A percentile compares a stretch with the other conserved stretches of the same genome.
Conservation (phyloP, 306 rosid species). For the Arachis hypogaea region DNA sequence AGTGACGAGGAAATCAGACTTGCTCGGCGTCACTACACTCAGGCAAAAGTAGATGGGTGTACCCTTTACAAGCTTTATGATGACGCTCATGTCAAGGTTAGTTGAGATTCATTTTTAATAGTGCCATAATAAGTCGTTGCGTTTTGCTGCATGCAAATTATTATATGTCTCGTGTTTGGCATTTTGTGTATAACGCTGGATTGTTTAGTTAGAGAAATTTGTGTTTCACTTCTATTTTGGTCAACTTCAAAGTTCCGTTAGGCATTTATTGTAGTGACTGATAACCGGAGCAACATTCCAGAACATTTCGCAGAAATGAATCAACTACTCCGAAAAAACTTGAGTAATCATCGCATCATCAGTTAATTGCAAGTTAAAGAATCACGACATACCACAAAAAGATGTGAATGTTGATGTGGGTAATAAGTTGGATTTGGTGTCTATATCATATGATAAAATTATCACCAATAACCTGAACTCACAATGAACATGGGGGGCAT, state of each 20-base stretch:
- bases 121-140: neutral
- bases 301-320: neutral
- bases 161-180: neutral
- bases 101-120: conserved; percentile 2
- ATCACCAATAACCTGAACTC: neutral
- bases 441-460: neutral
- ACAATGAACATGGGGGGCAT: neutral
- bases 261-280: neutral
- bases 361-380: neutral
- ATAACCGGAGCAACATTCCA: neutral
- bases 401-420: neutral
- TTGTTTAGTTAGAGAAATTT: neutral
- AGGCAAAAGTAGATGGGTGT: conserved; percentile 59
- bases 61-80: conserved; percentile 53
- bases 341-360: neutral
- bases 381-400: neutral
- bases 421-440: neutral
- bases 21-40: conserved; percentile 55
- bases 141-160: neutral
- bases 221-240: neutral
- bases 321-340: neutral
- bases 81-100: conserved; percentile 75
- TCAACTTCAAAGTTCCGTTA: too few relatives aligned
- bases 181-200: neutral
- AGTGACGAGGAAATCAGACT: conserved; percentile 46